Base-by-base conservation (phyloP, 2,329 filamentous ascomycete species). In the Aspergillus fischeri region DNA sequence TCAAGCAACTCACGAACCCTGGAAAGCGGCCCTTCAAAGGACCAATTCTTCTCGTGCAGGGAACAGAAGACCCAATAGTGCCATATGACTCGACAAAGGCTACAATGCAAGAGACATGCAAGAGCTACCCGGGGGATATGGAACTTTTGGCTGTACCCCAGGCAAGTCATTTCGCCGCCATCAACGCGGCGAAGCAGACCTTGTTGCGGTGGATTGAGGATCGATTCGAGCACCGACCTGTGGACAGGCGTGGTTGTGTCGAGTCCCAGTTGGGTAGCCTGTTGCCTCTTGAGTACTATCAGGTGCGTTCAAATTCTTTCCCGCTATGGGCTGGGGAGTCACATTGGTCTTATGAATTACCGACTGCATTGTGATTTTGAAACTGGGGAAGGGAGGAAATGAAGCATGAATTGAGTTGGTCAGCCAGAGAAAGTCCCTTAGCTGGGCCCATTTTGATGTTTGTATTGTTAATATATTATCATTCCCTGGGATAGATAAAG, bases 131-230 rank as follows among this genome's bases (percentile, higher is more conserved):
- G 1, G 56, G 52, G 25, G 55, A 59, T 35, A 9, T 63, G 8
- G 61, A 63, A 35, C 41, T 61, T 51, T 32, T 61, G 41, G 21
- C 38, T 27, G 48, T 63, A 4, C 14, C 52, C 1, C n/a, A 49
- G n/a, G 57, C 52, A 11, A 58, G 55, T 4, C 61, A 63, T 53
- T 63, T 63, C 48, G 24, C 52, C 24, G 52, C 52, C 14, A 58
- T 63, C n/a, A 56, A 55, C 24, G 59, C 59, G 20, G 56, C 59
- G 14, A 57, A 52, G 32, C 59, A 60, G 21, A 59, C 17, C n/a
- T 63, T 57, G 59, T 24, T 63, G 54, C 56, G 44, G 29, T 63
- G 61, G 61, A 61, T 63, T 24, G 61, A 63, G 41, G 57, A 60
- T 48, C 59, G 59, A 21, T 63, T 63, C 29, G 49, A 59, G 21